phyloP scores from a whole-genome alignment of 2,329 filamentous ascomycete genomes.

The Huntiella omanensis region DNA sequence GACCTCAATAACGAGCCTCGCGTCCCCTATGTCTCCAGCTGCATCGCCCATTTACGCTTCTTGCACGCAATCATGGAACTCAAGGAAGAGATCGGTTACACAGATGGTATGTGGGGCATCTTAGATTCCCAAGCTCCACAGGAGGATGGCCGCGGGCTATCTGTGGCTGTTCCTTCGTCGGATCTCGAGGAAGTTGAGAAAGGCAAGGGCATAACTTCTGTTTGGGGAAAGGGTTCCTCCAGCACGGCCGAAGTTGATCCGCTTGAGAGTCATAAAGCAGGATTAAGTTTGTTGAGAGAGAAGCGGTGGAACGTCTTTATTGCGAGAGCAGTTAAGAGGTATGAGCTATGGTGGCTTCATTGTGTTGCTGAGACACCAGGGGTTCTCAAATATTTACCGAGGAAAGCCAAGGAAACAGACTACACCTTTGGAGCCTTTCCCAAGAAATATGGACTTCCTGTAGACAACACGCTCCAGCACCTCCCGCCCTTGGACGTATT shows the following conservation, averaged over 20 bases:
- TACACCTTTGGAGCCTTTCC: not conserved
- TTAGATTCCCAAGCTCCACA: conserved; percentile 25
- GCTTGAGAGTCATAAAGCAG: conserved; percentile 16
- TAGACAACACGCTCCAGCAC: conserved; percentile 10
- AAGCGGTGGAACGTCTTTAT: conserved; percentile 59
- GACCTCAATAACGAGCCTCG: conserved; percentile 6
- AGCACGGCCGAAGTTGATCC: not conserved
- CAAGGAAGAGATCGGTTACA: conserved; percentile 46
- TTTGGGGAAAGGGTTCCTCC: not conserved
- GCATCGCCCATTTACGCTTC: conserved; percentile 56
- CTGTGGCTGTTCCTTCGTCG: not conserved
- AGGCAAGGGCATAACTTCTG: not conserved
- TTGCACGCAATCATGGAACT: conserved; percentile 48
- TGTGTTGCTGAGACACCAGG: conserved; percentile 16
- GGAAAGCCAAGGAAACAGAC: not conserved
- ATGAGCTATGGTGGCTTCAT: conserved; percentile 42
- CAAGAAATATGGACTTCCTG: not conserved
- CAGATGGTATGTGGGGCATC: conserved; percentile 48
- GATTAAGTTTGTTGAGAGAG: conserved; percentile 38
- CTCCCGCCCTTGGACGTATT: conserved; percentile 36
- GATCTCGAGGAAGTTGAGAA: too few species aligned
- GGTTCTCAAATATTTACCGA: conserved; percentile 17
- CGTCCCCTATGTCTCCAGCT: conserved; percentile 26
- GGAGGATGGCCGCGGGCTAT: conserved; percentile 2
- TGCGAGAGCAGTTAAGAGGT: conserved; percentile 47